Base-by-base conservation (phyloP, 352 stramenopile species). In the Pythium rhizo-oryzae region DNA sequence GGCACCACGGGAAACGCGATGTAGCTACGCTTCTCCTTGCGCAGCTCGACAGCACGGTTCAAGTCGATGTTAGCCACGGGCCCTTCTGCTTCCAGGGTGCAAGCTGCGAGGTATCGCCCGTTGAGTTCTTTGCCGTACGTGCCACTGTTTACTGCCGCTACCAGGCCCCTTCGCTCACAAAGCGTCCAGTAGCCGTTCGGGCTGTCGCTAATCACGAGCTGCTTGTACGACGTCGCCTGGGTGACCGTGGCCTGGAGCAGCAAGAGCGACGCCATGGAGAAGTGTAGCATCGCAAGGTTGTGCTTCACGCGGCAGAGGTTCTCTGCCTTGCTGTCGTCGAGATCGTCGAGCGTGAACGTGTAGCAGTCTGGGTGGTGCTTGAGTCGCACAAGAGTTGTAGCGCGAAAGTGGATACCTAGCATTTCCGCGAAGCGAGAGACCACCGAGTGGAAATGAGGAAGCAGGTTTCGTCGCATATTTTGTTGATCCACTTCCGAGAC, bases 151-250 rank as follows among this genome's bases (percentile, higher is more conserved):
- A 70, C 35, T 6, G 92, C 87, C 23, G 83, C 69, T 5, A 75
- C 76, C 12, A 83, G 74, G 0, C 93, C 93, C 66, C 81, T 72
- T n/a, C 92, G 78, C 58, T 98, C 92, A 41, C 85, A 91, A 13
- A 98, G 61, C 39, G 91, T 78, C 89, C 93, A 96, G 67, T 98
- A 98, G 1, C 93, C 86, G 50, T 71, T 71, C 0, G 92, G 89
- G 8, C 47, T 28, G n/a, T 96, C 85, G 1, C 58, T 55, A 15
- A 94, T 62, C 19, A 98, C 57, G 16, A 94, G 65, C 19, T 93
- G 77, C 63, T 88, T 81, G 75, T 98, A 98, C 12, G 82, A 91
- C 13, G 79, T 88, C 8, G 79, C 79, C 66, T 95, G 89, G 43
- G 85, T 83, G 24, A 88, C 70, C 23, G 89, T 92, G 12, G 90